These are phyloP conservation scores for Globisporangium camurandrum DNA, from an alignment of 352 stramenopile genomes.

Conservation along the genomic window DNA sequence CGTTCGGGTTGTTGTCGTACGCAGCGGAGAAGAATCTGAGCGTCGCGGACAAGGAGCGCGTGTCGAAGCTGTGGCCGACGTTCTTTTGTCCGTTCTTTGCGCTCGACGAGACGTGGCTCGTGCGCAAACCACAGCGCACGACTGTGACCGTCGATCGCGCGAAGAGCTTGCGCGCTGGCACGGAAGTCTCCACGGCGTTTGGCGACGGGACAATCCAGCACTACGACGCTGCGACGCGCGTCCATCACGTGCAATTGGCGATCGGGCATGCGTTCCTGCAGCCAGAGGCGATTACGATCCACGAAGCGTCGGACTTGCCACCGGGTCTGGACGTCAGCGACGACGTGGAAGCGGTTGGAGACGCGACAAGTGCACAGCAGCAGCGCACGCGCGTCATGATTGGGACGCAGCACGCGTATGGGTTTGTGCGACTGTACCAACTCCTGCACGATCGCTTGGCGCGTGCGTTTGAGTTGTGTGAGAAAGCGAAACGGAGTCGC, in stretches of 20 bases:
- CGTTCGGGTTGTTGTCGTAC: constrained; percentile 70
- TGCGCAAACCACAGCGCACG: constrained; percentile 63
- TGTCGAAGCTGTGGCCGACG: constrained; percentile 73
- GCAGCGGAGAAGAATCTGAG: constrained; percentile 78
- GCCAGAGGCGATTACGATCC: constrained; percentile 61
- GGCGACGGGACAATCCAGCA: constrained; percentile 73
- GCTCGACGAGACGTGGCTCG: constrained; percentile 76
- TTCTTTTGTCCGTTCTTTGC: constrained; percentile 87
- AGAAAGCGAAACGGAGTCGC: constrained; percentile 81
- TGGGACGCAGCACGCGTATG: constrained; percentile 81
- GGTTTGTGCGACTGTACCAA: constrained; percentile 87
- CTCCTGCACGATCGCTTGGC: constrained; percentile 82
- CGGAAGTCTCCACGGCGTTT: constrained; percentile 74
- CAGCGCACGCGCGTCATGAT: constrained; percentile 56
- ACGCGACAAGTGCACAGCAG: constrained; percentile 26
- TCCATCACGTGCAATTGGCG: constrained; percentile 61
- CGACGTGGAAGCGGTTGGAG: constrained; percentile 41
- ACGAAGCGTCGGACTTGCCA: constrained; percentile 70
- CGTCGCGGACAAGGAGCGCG: constrained; percentile 76
- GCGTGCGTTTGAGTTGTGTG: constrained; percentile 72
- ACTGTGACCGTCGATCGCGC: constrained; percentile 57
- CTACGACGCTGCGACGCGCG: constrained; percentile 55
- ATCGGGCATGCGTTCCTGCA: constrained; percentile 71
- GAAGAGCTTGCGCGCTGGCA: constrained; percentile 53
- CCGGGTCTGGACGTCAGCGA: constrained; percentile 54